Evolutionary conservation across 768 basidiomycete genomes (phyloP), one percentile per base, ranked within the genome.

Genomic region (Mycena capillaripes): DNA sequence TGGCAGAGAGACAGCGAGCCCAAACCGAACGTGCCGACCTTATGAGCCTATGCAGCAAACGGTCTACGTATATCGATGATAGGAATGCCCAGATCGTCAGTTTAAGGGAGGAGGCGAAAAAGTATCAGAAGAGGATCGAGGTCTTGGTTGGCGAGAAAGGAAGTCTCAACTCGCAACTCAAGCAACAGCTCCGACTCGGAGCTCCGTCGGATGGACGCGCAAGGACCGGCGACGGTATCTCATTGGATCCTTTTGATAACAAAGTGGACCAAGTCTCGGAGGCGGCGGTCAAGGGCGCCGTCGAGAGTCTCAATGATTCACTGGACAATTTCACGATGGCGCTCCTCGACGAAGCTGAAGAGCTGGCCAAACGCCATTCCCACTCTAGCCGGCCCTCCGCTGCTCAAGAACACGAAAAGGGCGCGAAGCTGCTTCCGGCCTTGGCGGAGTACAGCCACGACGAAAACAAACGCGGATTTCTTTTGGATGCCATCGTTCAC

Each of bases 401-500:
- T 55, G 50, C 55, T 29, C 58, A 42, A 32, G n/a, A 53, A 12
- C 14, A 60, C 50, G 52, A 55, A 9, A 30, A 9, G 30, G 40
- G 14, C 14, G 32, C 44, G n/a, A 63, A 61, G 17, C 27, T 63
- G 14, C 23, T 75, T 5, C 1, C n/a, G 3, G 66, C 72, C 9
- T 40, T 71, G 29, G 29, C 46, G 27, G 36, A 57, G 55, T 30
- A 67, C 65, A 38, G 59, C 40, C 21, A 55, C 2, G 25, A 10
- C 53, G 64, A 73, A 58, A 75, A 76, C 38, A 67, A 63, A 14
- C 74, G 76, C 12, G 74, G 74, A 42, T 71, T 77, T 21, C 42
- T 77, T 23, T 66, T 77, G n/a, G 76, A 77, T 30, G 76, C 76
- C 4, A 25, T 23, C 19, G 36, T 74, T 29, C 76, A 77, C 50